Conservation (phyloP, 169 alveolate species). For the Cryptosporidium parvum region DNA sequence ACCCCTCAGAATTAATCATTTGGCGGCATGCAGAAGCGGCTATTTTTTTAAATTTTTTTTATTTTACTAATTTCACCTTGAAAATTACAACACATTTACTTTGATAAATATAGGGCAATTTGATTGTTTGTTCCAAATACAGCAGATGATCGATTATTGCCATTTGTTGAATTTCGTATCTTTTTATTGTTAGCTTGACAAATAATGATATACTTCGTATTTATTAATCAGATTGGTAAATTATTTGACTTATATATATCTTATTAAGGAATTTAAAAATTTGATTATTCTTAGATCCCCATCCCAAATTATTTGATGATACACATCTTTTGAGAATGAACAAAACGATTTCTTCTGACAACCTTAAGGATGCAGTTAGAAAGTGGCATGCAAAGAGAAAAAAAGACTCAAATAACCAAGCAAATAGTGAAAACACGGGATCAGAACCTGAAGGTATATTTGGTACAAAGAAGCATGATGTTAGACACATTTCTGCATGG, state of each 20-base stretch:
- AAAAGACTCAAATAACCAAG: slow-evolving; percentile 3
- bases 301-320: background rate
- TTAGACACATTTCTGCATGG: background rate
- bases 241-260: background rate
- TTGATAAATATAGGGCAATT: background rate
- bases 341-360: slow-evolving; percentile 37
- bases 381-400: slow-evolving; percentile 75
- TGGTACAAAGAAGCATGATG: background rate
- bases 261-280: too few relatives aligned
- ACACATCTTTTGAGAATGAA: background rate
- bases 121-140: background rate
- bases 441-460: background rate
- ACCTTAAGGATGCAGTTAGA: slow-evolving; percentile 65
- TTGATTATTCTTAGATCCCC: background rate
- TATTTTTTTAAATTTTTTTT: background rate
- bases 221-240: background rate
- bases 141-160: too few relatives aligned
- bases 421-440: background rate
- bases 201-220: background rate
- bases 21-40: background rate
- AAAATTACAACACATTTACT: background rate
- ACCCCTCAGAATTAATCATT: slow-evolving; percentile 1
- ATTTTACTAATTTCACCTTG: background rate
- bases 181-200: background rate
- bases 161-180: too few relatives aligned